Conservation (phyloP, 176 grass and related monocot genomes). For the Microstegium vimineum region DNA sequence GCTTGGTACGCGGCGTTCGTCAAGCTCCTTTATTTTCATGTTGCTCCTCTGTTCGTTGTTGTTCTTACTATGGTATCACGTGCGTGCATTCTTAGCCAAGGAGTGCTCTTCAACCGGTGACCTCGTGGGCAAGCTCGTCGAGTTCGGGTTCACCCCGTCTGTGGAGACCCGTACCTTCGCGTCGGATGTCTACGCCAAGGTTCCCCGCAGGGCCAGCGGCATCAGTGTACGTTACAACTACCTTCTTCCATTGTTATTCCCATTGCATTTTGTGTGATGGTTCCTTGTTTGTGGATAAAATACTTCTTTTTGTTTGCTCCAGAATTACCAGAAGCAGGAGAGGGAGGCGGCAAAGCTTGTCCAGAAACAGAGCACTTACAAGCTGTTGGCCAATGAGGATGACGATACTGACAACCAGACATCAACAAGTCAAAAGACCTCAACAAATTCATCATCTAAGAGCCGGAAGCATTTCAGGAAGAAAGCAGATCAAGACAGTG, state of each 20-base stretch:
- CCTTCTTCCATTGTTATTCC: background rate
- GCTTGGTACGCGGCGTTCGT: slow-evolving; percentile 32
- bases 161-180: slow-evolving; percentile 62
- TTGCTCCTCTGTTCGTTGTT: background rate
- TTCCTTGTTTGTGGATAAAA: background rate
- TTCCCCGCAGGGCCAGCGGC: slow-evolving; percentile 59
- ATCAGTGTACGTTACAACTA: slow-evolving; percentile 47
- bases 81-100: slow-evolving; percentile 44
- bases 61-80: background rate
- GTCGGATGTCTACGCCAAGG: slow-evolving; percentile 49
- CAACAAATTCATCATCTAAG: slow-evolving; percentile 26
- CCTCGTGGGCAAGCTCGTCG: slow-evolving; percentile 58
- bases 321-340: slow-evolving; percentile 83
- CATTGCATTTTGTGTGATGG: background rate
- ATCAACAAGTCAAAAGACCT: slow-evolving; percentile 21
- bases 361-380: slow-evolving; percentile 76
- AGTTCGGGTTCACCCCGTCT: slow-evolving; percentile 55
- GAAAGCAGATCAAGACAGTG: slow-evolving; percentile 58
- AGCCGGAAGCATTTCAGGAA: slow-evolving; percentile 74
- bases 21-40: background rate
- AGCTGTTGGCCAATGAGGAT: slow-evolving; percentile 56
- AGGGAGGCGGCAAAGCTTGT: slow-evolving; percentile 66
- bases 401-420: slow-evolving; percentile 35
- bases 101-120: slow-evolving; percentile 61
- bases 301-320: slow-evolving; percentile 23